Percentiles rank a stretch among this genome's conserved stretches.
These are phyloP conservation scores for Ramaria sp. DNA, from an alignment of 768 basidiomycete species.

Conservation along the genomic window DNA sequence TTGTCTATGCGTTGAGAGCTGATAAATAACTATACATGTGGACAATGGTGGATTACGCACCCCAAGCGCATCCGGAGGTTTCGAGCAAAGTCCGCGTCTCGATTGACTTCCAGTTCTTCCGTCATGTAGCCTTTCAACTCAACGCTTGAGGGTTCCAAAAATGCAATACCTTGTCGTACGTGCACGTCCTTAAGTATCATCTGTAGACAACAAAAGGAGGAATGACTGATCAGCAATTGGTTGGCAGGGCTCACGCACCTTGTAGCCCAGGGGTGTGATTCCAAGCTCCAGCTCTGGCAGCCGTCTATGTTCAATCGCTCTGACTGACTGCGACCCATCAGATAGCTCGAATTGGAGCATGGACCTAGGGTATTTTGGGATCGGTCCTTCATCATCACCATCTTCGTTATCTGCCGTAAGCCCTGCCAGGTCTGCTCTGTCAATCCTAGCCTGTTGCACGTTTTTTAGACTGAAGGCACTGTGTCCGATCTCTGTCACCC, in stretches of 20 bases:
- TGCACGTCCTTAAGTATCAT: conserved; percentile 58
- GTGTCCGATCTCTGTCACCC: conserved; percentile 73
- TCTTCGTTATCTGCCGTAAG: conserved; percentile 35
- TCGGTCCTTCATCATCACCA: conserved; percentile 59
- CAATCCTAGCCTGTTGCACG: conserved; percentile 49
- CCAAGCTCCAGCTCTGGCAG: conserved; percentile 60
- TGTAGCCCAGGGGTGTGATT: conserved; percentile 70
- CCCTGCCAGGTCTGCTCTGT: conserved; percentile 50
- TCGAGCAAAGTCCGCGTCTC: conserved; percentile 47
- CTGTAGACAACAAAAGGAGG: conserved; percentile 25
- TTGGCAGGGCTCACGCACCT: conserved; percentile 35
- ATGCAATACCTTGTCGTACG: conserved; percentile 60
- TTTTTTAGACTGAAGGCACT: conserved; percentile 78
- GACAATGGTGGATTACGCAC: conserved; percentile 25
- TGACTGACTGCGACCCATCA: conserved; percentile 60
- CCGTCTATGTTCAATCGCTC: conserved; percentile 69
- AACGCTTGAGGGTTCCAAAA: conserved; percentile 63
- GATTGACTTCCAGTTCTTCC: conserved; percentile 51
- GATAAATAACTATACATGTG: neutral
- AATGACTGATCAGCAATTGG: conserved; percentile 1
- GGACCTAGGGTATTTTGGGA: conserved; percentile 72
- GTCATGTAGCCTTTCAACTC: conserved; percentile 48
- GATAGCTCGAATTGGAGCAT: conserved; percentile 69
- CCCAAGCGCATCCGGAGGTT: conserved; percentile 55
- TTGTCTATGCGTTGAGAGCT: neutral